phyloP scores from a whole-genome alignment of 805 yeast genomes.

The Candida schatavii region DNA sequence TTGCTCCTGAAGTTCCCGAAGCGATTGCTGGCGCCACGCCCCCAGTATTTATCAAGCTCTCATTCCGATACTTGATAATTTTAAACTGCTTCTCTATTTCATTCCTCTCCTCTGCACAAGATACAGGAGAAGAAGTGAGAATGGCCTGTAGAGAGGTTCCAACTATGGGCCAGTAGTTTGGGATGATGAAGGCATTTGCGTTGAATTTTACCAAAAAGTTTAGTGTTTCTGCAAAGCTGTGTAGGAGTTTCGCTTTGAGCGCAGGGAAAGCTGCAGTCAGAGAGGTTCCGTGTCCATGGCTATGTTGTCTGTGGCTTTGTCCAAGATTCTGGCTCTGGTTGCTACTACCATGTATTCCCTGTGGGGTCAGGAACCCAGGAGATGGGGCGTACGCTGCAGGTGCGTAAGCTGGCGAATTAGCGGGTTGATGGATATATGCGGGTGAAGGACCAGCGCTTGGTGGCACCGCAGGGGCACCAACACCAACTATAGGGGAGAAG shows the following conservation, averaged over 20 bases:
- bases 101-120: constrained; percentile 28
- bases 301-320: constrained; percentile 8
- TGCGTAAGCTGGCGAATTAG: no score
- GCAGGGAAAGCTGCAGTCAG: constrained; percentile 16
- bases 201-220: constrained; percentile 46
- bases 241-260: constrained; percentile 28
- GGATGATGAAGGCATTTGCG: constrained; percentile 61
- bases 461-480: neutral
- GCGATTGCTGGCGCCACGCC: constrained; percentile 5
- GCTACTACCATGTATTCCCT: no score
- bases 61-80: constrained; percentile 64
- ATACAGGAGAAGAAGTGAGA: constrained; percentile 8
- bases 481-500: constrained; percentile 1
- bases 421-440: no score
- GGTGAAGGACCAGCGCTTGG: neutral
- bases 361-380: neutral
- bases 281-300: neutral
- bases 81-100: constrained; percentile 48
- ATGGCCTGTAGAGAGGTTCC: constrained; percentile 47
- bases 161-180: constrained; percentile 58
- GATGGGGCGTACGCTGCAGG: neutral
- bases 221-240: constrained; percentile 26
- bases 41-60: constrained; percentile 58
- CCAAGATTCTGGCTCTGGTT: no score
- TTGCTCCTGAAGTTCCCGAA: neutral